phyloP scores from a whole-genome alignment of 192 early-diverging fungal genomes.

The Pilaira anomala region DNA sequence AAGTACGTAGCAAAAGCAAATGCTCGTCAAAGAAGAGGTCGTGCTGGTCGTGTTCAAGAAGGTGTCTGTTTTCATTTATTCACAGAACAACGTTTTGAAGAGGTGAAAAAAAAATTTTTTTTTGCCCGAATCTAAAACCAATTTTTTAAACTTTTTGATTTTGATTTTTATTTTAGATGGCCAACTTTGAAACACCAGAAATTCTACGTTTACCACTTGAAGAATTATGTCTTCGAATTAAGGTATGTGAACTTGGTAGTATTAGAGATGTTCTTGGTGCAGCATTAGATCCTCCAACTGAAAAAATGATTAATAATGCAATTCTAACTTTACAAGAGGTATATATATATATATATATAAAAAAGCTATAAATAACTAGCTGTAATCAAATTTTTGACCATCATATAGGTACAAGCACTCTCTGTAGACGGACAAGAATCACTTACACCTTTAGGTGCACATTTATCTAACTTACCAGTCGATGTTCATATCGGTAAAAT shows the following conservation, averaged over 20 bases:
- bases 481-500: constrained; percentile 72
- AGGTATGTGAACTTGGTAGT: constrained; percentile 47
- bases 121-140: neutral
- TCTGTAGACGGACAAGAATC: constrained; percentile 28
- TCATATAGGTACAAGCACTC: constrained; percentile 44
- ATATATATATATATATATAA: neutral
- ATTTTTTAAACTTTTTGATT: neutral
- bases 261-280: constrained; percentile 43
- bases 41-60: constrained; percentile 76
- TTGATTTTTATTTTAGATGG: constrained; percentile 35
- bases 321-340: constrained; percentile 50
- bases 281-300: constrained; percentile 58
- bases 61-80: constrained; percentile 81
- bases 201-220: constrained; percentile 69
- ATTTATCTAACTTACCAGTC: constrained; percentile 61
- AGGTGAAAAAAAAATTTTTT: neutral
- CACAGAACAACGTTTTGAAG: constrained; percentile 44
- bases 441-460: constrained; percentile 59
- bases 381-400: no score
- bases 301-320: constrained; percentile 43
- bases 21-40: constrained; percentile 67
- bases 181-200: constrained; percentile 61
- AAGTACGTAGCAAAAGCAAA: constrained; percentile 67
- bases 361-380: no score
- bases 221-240: constrained; percentile 67